These are phyloP conservation scores for Quercus bicolor DNA, from an alignment of 306 rosid genomes.

Conservation along the genomic window DNA sequence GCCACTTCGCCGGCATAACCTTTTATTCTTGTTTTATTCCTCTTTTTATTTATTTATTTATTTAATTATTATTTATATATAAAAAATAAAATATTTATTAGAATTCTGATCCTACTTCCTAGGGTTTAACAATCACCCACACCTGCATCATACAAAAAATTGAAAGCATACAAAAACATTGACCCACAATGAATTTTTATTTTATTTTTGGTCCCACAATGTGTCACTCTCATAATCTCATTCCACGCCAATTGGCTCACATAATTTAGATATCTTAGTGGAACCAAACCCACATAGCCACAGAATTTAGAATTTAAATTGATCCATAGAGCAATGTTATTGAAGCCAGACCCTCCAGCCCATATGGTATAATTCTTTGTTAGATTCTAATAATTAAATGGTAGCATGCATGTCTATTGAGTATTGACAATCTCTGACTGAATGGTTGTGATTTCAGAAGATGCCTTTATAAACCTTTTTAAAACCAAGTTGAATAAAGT, in stretches of 20 bases:
- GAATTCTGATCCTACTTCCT: constrained; percentile 13
- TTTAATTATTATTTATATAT: neutral
- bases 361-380: too few species aligned
- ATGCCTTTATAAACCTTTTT: neutral
- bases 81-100: neutral
- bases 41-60: constrained; percentile 8
- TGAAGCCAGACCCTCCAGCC: too few species aligned
- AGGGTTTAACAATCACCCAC: neutral
- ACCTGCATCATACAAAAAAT: constrained; percentile 14
- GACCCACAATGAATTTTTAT: constrained; percentile 25
- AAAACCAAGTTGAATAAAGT: neutral
- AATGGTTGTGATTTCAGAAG: neutral
- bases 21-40: constrained; percentile 27
- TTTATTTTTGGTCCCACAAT: constrained; percentile 24
- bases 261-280: constrained; percentile 23
- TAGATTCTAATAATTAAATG: too few species aligned
- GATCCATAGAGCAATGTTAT: too few species aligned
- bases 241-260: constrained; percentile 22
- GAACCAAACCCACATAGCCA: neutral
- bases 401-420: too few species aligned
- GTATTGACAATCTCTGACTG: neutral
- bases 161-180: constrained; percentile 25
- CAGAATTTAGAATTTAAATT: too few species aligned
- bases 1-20: constrained; percentile 33
- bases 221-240: constrained; percentile 32